These are phyloP conservation scores for Leptosphaerulina australis DNA, from an alignment of 2,329 filamentous ascomycete species.

Conservation along the genomic window DNA sequence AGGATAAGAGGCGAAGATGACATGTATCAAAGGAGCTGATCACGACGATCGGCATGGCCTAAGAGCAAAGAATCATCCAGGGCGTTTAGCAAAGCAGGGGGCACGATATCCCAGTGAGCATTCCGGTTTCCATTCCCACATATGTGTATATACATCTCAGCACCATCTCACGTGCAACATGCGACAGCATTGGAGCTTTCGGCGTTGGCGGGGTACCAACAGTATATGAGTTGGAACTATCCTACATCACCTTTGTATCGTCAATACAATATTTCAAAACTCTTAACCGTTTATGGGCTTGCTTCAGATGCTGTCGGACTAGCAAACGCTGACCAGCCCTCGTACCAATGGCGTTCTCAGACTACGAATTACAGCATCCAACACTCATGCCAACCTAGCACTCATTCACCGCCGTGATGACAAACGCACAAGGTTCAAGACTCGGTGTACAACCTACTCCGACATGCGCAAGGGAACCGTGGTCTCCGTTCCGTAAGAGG, in stretches of 20 bases:
- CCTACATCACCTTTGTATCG: slow-evolving; percentile 12
- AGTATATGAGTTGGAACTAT: slow-evolving; percentile 7
- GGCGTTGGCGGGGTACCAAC: slow-evolving; percentile 25
- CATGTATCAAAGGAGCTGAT: slow-evolving; percentile 5
- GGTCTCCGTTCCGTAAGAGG: background rate
- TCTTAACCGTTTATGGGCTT: background rate
- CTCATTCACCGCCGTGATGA: slow-evolving; percentile 1
- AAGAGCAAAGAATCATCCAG: slow-evolving; percentile 13
- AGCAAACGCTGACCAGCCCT: background rate
- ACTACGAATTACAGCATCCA: background rate
- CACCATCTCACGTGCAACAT: slow-evolving; percentile 20
- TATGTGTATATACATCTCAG: slow-evolving; percentile 33
- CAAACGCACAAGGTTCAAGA: background rate
- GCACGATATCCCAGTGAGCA: slow-evolving; percentile 28
- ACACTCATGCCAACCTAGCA: background rate
- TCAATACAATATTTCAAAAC: slow-evolving; percentile 7
- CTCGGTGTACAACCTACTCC: background rate
- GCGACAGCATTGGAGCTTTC: slow-evolving; percentile 28
- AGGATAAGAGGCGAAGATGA: slow-evolving; percentile 29
- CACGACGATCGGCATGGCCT: background rate
- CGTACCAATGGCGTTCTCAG: background rate
- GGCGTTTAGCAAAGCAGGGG: slow-evolving; percentile 27
- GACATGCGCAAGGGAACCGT: background rate
- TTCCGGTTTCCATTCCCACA: slow-evolving; percentile 24
- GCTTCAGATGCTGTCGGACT: background rate